A percentile compares a stretch with the other conserved stretches of the same genome.
Conservation (phyloP, 768 basidiomycete genomes). For the Suillus clintonianus region DNA sequence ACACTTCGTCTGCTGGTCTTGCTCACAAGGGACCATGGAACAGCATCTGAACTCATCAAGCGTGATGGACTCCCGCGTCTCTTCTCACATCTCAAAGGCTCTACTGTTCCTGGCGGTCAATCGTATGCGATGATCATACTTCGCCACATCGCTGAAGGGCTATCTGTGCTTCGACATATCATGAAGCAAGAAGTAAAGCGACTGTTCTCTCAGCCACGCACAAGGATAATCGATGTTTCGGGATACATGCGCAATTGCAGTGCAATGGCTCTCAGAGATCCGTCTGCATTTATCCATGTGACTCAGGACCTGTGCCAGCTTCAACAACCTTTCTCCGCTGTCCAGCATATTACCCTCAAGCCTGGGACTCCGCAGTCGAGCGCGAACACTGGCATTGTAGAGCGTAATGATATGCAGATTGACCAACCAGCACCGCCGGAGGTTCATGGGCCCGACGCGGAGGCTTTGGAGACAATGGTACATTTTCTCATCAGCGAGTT, state of each 20-base stretch:
- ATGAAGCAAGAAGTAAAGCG: constrained; percentile 85
- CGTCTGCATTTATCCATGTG: constrained; percentile 71
- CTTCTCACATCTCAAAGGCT: constrained; percentile 64
- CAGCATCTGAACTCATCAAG: constrained; percentile 69
- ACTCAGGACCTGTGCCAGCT: constrained; percentile 74
- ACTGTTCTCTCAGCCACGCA: constrained; percentile 75
- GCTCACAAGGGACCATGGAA: constrained; percentile 70
- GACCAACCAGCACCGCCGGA: constrained; percentile 37
- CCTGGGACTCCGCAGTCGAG: constrained; percentile 26
- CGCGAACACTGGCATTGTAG: constrained; percentile 9
- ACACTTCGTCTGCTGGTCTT: constrained; percentile 81
- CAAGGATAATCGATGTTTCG: constrained; percentile 65
- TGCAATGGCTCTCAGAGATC: constrained; percentile 80
- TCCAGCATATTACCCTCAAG: constrained; percentile 62
- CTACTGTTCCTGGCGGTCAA: constrained; percentile 66
- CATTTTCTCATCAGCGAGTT: constrained; percentile 77
- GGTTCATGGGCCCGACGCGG: constrained; percentile 31
- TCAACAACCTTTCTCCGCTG: constrained; percentile 58
- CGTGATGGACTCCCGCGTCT: constrained; percentile 62
- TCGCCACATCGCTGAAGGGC: constrained; percentile 90
- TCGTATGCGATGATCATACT: constrained; percentile 85
- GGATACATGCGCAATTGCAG: constrained; percentile 77
- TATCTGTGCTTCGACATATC: constrained; percentile 57
- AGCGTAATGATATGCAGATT: constrained; percentile 59
- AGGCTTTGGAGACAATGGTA: constrained; percentile 58